Evolutionary conservation across 2,329 filamentous ascomycete species (phyloP).

Genomic region (Aspergillus aculeatinus): DNA sequence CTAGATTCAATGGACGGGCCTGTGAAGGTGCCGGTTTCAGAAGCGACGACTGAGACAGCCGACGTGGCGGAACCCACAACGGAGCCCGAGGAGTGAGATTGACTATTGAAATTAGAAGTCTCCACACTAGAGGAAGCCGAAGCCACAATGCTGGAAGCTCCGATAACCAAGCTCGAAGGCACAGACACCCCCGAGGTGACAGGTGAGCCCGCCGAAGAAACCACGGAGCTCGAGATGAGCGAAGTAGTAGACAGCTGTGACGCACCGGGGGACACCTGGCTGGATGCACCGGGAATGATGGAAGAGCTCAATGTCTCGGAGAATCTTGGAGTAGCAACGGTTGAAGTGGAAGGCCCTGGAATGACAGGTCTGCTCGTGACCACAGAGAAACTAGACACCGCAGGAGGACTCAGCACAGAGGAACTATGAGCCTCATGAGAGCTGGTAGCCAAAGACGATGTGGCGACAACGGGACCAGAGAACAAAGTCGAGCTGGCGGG

Average conservation of each 20-base stretch:
- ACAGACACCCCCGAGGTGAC: not conserved
- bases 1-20: not conserved
- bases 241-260: not conserved
- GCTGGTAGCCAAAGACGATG: not conserved
- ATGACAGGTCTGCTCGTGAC: not conserved
- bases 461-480: not conserved
- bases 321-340: not conserved
- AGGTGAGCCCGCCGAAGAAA: not conserved
- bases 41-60: not conserved
- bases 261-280: not conserved
- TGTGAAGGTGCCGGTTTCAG: not conserved
- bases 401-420: not conserved
- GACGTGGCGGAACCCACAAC: not conserved
- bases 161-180: not conserved
- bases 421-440: slow-evolving; percentile 1
- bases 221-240: not conserved
- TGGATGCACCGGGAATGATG: not conserved
- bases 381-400: not conserved
- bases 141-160: not conserved
- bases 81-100: not conserved
- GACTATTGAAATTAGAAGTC: not conserved
- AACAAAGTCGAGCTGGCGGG: slow-evolving; percentile 9
- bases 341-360: not conserved
- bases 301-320: not conserved
- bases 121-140: not conserved